Evolutionary conservation across 768 basidiomycete species (phyloP).

Genomic region (Mycena sanguinolenta): DNA sequence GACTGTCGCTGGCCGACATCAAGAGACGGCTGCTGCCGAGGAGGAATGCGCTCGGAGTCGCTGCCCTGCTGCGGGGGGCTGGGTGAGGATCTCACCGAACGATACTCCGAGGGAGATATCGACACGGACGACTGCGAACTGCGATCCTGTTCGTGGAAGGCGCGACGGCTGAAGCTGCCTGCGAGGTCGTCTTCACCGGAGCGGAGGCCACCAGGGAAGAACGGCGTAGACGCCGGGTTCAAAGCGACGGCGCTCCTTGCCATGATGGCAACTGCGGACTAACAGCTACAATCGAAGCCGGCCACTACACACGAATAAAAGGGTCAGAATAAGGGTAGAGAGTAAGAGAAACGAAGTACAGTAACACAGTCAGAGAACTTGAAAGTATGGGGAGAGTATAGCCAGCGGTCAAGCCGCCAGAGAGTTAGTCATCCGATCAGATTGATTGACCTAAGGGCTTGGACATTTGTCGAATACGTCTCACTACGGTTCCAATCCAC

Average conservation of each 20-base stretch:
- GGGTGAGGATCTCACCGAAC: conserved; percentile 78
- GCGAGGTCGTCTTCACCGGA: conserved; percentile 67
- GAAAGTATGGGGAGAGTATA: conserved; percentile 7
- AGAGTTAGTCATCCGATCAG: not conserved
- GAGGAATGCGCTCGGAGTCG: conserved; percentile 41
- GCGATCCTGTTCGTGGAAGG: conserved; percentile 61
- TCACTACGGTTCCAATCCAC: not conserved
- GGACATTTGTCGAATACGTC: not conserved
- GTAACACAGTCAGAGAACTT: conserved; percentile 1
- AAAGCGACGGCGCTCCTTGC: conserved; percentile 77
- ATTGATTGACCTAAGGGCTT: not conserved
- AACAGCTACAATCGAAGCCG: conserved; percentile 37
- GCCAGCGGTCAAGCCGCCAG: conserved; percentile 3
- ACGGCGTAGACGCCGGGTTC: conserved; percentile 87
- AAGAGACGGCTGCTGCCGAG: conserved; percentile 52
- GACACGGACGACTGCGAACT: conserved; percentile 70
- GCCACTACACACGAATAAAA: conserved; percentile 17
- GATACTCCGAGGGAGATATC: conserved; percentile 73
- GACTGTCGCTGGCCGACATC: conserved; percentile 58
- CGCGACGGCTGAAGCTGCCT: conserved; percentile 58
- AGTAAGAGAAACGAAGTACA: conserved; percentile 20
- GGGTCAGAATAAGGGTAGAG: conserved; percentile 18
- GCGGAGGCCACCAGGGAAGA: conserved; percentile 81
- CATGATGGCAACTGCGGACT: conserved; percentile 60
- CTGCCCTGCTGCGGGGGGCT: conserved; percentile 63